Conservation (phyloP, 2,329 filamentous ascomycete species). For the Penicillium sp. region DNA sequence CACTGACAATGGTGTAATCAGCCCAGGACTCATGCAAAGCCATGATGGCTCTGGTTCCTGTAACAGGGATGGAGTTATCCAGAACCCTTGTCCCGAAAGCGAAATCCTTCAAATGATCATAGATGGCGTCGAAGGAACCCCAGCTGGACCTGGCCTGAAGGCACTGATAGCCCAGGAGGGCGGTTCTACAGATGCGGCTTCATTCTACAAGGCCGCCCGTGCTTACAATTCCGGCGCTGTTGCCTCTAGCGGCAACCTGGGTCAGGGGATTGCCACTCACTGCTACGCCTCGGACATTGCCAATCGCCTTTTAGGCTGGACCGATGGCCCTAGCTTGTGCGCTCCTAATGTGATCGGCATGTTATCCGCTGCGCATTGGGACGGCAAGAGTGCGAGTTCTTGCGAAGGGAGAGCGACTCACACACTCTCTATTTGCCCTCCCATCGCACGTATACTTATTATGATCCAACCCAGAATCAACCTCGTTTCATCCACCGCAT, state of each 20-base stretch:
- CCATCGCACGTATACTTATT: neutral
- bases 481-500: neutral
- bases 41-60: constrained; percentile 34
- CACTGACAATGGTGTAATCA: constrained; percentile 42
- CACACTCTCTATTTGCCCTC: too few relatives aligned
- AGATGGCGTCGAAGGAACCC: constrained; percentile 40
- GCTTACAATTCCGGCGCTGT: too few relatives aligned
- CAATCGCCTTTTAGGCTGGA: too few relatives aligned
- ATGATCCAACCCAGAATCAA: neutral
- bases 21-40: constrained; percentile 42
- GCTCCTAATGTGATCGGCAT: too few relatives aligned
- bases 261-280: too few relatives aligned
- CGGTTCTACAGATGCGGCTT: too few relatives aligned
- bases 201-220: too few relatives aligned
- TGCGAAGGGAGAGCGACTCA: neutral
- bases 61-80: constrained; percentile 26
- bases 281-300: too few relatives aligned
- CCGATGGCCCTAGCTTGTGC: too few relatives aligned
- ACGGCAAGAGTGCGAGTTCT: neutral
- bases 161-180: too few relatives aligned
- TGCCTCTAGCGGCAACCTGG: too few relatives aligned
- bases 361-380: neutral
- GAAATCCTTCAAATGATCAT: constrained; percentile 40
- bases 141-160: too few relatives aligned
- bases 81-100: constrained; percentile 24